Conservation (phyloP, 225 moss, liverwort and hornwort genomes). For the Marchantia polymorpha region DNA sequence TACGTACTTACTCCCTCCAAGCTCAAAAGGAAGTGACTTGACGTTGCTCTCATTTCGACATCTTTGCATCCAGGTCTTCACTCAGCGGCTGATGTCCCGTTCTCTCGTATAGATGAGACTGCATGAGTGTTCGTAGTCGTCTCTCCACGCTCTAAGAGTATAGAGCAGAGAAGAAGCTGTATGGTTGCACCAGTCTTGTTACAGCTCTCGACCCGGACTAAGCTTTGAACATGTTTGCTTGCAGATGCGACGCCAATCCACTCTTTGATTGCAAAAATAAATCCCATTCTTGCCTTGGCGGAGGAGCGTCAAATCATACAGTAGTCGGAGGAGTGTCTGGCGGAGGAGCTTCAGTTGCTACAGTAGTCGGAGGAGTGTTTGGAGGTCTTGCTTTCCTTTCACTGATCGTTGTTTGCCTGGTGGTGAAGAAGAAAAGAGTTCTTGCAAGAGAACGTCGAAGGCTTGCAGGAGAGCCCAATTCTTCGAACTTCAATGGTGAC, state of each 20-base stretch:
- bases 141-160: too few species aligned
- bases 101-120: too few species aligned
- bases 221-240: not conserved
- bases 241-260: constrained; percentile 7
- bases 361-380: not conserved
- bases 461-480: not conserved
- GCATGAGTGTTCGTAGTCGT: too few species aligned
- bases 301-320: too few species aligned
- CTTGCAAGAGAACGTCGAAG: not conserved
- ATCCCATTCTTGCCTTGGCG: not conserved
- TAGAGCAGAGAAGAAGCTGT: too few species aligned
- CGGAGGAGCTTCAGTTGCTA: too few species aligned
- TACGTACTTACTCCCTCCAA: not conserved
- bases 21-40: not conserved
- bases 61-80: not conserved
- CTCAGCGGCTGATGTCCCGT: too few species aligned
- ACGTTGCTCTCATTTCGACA: not conserved
- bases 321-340: too few species aligned
- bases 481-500: not conserved
- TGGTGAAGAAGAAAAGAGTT: not conserved
- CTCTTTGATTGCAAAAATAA: not conserved
- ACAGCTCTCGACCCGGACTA: not conserved
- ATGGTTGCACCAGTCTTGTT: not conserved
- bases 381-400: not conserved
- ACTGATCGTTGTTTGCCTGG: not conserved